Evolutionary conservation across 257 asterid species (phyloP).

Genomic region (Leonotis leonurus): DNA sequence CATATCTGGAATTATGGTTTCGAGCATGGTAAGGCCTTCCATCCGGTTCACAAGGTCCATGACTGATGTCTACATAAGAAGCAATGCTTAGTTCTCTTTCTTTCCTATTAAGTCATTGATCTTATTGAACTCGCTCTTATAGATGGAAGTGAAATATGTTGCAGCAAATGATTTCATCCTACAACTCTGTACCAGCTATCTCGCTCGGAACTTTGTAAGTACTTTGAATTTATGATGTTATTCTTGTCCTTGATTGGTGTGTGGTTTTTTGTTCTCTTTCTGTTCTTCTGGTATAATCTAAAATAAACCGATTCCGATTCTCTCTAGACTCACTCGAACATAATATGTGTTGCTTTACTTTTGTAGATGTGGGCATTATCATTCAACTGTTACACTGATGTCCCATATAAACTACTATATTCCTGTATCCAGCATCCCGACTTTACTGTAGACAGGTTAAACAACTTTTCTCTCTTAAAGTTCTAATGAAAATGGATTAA

Average conservation of each 20-base stretch:
- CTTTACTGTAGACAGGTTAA: conserved; percentile 71
- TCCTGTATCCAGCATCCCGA: conserved; percentile 55
- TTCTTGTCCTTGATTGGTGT: conserved; percentile 5
- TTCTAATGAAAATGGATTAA: neutral
- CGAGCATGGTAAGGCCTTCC: conserved; percentile 51
- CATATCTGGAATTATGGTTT: conserved; percentile 59
- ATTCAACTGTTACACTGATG: conserved; percentile 38
- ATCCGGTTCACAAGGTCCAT: conserved; percentile 4
- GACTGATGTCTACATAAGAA: neutral
- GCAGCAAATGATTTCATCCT: conserved; percentile 66
- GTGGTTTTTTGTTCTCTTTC: no score
- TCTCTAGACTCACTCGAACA: conserved; percentile 5
- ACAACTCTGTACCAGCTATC: conserved; percentile 47
- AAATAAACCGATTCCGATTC: neutral
- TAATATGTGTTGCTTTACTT: conserved; percentile 11
- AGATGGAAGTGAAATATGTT: conserved; percentile 60
- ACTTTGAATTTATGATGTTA: conserved; percentile 13
- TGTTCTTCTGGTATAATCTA: neutral
- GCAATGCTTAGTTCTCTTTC: neutral
- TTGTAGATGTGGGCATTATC: conserved; percentile 71
- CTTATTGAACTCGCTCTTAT: conserved; percentile 43
- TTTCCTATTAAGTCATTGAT: conserved; percentile 21
- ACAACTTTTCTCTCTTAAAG: conserved; percentile 1
- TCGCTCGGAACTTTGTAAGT: conserved; percentile 87
- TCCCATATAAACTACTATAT: conserved; percentile 45